Percentiles rank a stretch among this genome's conserved stretches.
These are phyloP conservation scores for Candida boidinii DNA, from an alignment of 805 yeast genomes.

Conservation along the genomic window DNA sequence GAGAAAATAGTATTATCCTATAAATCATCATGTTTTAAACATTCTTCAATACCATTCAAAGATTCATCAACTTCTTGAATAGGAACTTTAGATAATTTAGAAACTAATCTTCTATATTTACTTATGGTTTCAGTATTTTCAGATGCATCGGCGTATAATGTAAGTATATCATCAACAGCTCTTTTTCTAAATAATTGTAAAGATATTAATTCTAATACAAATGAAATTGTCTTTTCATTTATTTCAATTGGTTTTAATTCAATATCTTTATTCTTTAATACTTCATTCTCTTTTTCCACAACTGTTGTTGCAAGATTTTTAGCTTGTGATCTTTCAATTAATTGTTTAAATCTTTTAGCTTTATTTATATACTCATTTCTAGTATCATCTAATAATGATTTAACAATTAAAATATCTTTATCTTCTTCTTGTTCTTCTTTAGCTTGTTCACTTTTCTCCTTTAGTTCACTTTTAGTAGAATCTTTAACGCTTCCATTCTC, in stretches of 20 bases:
- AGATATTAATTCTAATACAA: constrained; percentile 36
- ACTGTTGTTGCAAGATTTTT: constrained; percentile 35
- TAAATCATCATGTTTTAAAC: constrained; percentile 16
- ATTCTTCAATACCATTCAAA: constrained; percentile 46
- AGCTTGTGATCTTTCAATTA: constrained; percentile 35
- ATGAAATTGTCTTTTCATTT: constrained; percentile 14
- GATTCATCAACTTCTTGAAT: constrained; percentile 61
- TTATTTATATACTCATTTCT: constrained; percentile 13
- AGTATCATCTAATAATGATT: constrained; percentile 8
- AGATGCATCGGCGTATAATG: constrained; percentile 28
- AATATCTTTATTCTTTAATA: constrained; percentile 5
- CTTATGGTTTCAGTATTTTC: constrained; percentile 45
- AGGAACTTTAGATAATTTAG: constrained; percentile 60
- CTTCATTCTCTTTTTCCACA: constrained; percentile 25
- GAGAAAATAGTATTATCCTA: constrained; percentile 1
- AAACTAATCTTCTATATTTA: constrained; percentile 59
- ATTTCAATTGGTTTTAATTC: constrained; percentile 13
- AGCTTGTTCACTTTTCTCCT: constrained; percentile 15
- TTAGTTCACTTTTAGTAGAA: constrained; percentile 32
- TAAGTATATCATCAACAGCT: constrained; percentile 39
- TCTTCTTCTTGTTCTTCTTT: background rate
- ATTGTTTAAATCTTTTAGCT: constrained; percentile 12
- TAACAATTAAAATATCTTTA: constrained; percentile 5
- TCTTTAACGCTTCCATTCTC: constrained; percentile 14
- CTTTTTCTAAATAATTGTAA: constrained; percentile 47